These are phyloP conservation scores for Lenzites betulinus DNA, from an alignment of 768 basidiomycete species.

Conservation along the genomic window DNA sequence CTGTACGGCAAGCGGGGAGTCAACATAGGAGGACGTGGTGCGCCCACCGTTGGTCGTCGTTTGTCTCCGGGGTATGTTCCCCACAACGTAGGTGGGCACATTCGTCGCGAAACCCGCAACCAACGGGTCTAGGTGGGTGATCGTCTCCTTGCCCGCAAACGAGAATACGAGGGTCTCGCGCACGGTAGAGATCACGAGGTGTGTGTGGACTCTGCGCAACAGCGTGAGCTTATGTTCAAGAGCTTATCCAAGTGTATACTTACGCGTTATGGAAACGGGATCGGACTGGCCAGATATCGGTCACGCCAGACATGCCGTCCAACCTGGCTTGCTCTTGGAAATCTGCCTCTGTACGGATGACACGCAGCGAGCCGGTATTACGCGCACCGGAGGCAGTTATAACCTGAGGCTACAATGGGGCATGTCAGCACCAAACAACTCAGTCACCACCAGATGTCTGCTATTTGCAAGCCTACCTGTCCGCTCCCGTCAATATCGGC, in stretches of 20 bases:
- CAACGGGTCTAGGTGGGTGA: constrained; percentile 41
- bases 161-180: constrained; percentile 55
- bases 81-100: constrained; percentile 62
- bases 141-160: constrained; percentile 47
- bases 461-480: constrained; percentile 47
- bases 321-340: constrained; percentile 65
- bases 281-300: constrained; percentile 63
- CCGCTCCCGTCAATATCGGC: constrained; percentile 72
- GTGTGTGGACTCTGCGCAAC: constrained; percentile 47
- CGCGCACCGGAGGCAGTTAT: constrained; percentile 85
- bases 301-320: constrained; percentile 57
- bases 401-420: constrained; percentile 59
- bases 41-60: constrained; percentile 20
- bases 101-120: constrained; percentile 48
- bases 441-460: neutral
- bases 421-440: too few relatives aligned
- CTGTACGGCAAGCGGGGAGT: constrained; percentile 68
- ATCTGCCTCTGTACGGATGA: constrained; percentile 82
- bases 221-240: neutral
- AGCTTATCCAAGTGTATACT: constrained; percentile 28
- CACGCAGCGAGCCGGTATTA: constrained; percentile 73
- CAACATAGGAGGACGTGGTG: constrained; percentile 36
- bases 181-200: constrained; percentile 63
- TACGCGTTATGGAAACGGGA: constrained; percentile 50
- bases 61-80: constrained; percentile 51